These are phyloP conservation scores for Austroboletus rostrupii DNA, from an alignment of 1,284 basidiomycete genomes.

Conservation along the genomic window DNA sequence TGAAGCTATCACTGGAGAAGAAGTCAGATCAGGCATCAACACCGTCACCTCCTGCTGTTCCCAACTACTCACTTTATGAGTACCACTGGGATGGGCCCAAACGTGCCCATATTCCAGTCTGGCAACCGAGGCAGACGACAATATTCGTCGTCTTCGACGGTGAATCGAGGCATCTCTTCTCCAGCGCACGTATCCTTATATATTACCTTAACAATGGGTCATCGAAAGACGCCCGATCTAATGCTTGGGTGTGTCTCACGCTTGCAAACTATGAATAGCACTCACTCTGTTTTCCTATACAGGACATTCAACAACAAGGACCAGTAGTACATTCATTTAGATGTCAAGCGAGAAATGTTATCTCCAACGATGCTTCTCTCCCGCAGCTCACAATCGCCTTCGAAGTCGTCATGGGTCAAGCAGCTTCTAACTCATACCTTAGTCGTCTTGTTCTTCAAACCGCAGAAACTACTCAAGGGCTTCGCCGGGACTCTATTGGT, in stretches of 20 bases:
- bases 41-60: not conserved
- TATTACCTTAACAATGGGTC: slow-evolving; percentile 8
- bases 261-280: not conserved
- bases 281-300: not conserved
- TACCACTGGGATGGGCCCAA: slow-evolving; percentile 26
- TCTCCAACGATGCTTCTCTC: slow-evolving; percentile 14
- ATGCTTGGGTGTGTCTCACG: slow-evolving; percentile 17
- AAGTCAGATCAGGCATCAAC: slow-evolving; percentile 11
- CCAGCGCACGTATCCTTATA: slow-evolving; percentile 17
- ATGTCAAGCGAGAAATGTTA: slow-evolving; percentile 3
- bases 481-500: slow-evolving; percentile 1
- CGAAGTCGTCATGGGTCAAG: slow-evolving; percentile 12
- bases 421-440: not conserved
- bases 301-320: slow-evolving; percentile 20
- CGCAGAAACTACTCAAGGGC: slow-evolving; percentile 5
- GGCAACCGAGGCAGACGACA: slow-evolving; percentile 26
- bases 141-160: slow-evolving; percentile 22
- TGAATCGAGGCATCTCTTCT: slow-evolving; percentile 20
- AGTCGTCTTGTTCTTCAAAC: slow-evolving; percentile 16
- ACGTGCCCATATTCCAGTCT: slow-evolving; percentile 21
- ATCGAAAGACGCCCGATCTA: slow-evolving; percentile 6
- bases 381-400: slow-evolving; percentile 23
- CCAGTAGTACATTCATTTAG: slow-evolving; percentile 10
- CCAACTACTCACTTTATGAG: slow-evolving; percentile 19
- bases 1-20: slow-evolving; percentile 21